Base-by-base conservation (phyloP, 441 rosid genomes). In the Eruca vesicaria region DNA sequence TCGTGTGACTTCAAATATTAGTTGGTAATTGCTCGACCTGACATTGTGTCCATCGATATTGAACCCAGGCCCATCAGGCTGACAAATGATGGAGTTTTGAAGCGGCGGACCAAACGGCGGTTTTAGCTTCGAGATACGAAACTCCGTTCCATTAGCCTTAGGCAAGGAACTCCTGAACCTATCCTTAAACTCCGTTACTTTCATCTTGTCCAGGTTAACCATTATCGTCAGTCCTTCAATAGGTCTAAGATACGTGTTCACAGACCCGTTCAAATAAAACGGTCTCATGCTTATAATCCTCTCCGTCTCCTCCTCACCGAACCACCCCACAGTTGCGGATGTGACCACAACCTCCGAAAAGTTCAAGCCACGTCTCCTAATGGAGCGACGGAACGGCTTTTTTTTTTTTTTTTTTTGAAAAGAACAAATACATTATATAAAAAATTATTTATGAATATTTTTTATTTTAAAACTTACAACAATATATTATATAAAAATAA, bases 231-330 rank as follows among this genome's bases (percentile, higher is more conserved):
- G 79, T 26, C 94, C 97, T 66, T 84, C 91, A 21, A 91, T 84
- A 7, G 94, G 92, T 82, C 92, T 86, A 9, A 89, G 84, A 26
- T 84, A 91, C 50, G 86, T 80, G 71, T 91, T 91, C 18, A 82
- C 81, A 11, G 88, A 77, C 14, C 88, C 89, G 4, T 82, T 85
- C 14, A 85, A 56, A 38, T 89, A 87, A 72, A 76, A 89, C 79
- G 90, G 86, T 2, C 75, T 21, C 5, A 82, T 48, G 68, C 72
- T 85, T 8, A 89, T 36, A 21, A 79, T 80, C 48, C 97, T 83
- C 9, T 20, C 36, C 55, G 87, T 87, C 66, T 48, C 41, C 11
- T 69, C 75, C 53, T 75, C 59, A 8, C 96, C 97, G 19, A 80
- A 32, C 29, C 29, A 92, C 9, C 96, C 97, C 0, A 85, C 71